Conservation (phyloP, 768 basidiomycete genomes). For the Sporobolomyces pararoseus region DNA sequence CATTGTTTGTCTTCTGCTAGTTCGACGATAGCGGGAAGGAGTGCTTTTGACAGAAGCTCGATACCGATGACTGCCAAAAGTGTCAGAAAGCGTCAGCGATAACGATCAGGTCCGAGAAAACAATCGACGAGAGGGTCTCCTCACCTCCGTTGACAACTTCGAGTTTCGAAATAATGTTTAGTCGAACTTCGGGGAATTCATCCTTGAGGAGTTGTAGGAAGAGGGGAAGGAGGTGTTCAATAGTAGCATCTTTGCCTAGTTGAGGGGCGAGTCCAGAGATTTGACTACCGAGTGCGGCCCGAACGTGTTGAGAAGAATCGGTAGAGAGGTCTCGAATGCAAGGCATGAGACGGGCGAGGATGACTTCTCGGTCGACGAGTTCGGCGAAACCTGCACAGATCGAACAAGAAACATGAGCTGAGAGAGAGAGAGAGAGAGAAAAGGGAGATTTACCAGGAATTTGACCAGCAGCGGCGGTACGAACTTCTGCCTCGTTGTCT, state of each 20-base stretch:
- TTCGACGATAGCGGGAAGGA: slow-evolving; percentile 95
- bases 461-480: slow-evolving; percentile 91
- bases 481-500: slow-evolving; percentile 97
- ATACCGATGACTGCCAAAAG: slow-evolving; percentile 84
- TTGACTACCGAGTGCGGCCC: slow-evolving; percentile 90
- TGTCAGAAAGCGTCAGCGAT: not conserved
- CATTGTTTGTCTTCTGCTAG: slow-evolving; percentile 99
- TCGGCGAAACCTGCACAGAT: slow-evolving; percentile 75
- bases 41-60: slow-evolving; percentile 84
- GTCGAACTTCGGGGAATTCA: slow-evolving; percentile 93
- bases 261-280: slow-evolving; percentile 94
- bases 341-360: slow-evolving; percentile 85
- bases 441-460: slow-evolving; percentile 69
- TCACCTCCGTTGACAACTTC: slow-evolving; percentile 88
- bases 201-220: slow-evolving; percentile 97
- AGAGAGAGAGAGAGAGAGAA: not conserved
- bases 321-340: slow-evolving; percentile 90
- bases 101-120: too few relatives aligned
- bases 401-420: not conserved
- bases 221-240: slow-evolving; percentile 91
- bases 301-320: slow-evolving; percentile 93
- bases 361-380: slow-evolving; percentile 85
- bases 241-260: slow-evolving; percentile 85
- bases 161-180: slow-evolving; percentile 97
- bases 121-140: slow-evolving; percentile 46